phyloP scores from a whole-genome alignment of 257 asterid genomes.

The Penstemon newberryi region DNA sequence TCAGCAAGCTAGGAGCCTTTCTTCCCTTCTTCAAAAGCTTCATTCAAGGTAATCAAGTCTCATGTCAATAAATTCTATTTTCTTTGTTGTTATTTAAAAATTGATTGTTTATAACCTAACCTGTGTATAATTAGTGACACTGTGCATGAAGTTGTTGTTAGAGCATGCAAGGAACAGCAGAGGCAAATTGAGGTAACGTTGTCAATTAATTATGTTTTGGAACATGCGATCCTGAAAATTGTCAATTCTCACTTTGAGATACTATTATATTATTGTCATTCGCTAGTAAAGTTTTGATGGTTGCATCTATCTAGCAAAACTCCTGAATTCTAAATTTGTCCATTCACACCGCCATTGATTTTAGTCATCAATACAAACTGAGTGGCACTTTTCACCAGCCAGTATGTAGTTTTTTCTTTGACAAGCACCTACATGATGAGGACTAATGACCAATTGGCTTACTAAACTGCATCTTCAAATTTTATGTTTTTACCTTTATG shows the following conservation, averaged over 20 bases:
- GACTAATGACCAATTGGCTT: conserved; percentile 15
- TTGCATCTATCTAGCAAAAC: conserved; percentile 10
- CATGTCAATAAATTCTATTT: conserved; percentile 19
- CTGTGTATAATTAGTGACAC: conserved; percentile 57
- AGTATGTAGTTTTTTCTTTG: conserved; percentile 4
- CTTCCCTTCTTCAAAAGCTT: conserved; percentile 95
- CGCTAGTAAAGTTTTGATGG: conserved; percentile 17
- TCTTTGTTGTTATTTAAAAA: conserved; percentile 22
- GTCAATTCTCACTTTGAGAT: conserved; percentile 17
- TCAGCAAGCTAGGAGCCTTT: conserved; percentile 87
- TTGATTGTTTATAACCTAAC: conserved; percentile 20
- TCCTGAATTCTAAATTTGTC: not conserved
- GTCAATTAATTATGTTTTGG: conserved; percentile 22
- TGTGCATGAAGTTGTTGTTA: conserved; percentile 87
- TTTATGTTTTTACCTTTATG: conserved; percentile 11
- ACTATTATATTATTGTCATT: conserved; percentile 20
- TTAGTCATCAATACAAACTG: not conserved
- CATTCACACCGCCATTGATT: not conserved
- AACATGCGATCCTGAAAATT: conserved; percentile 12
- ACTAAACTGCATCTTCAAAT: conserved; percentile 13
- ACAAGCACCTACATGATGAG: not conserved
- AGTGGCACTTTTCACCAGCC: conserved; percentile 8
- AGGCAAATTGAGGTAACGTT: conserved; percentile 89
- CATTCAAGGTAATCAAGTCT: conserved; percentile 74
- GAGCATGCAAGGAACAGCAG: conserved; percentile 97